These are phyloP conservation scores for Bonia amplexicaulis DNA, from an alignment of 176 grass and related monocot species.

Conservation along the genomic window DNA sequence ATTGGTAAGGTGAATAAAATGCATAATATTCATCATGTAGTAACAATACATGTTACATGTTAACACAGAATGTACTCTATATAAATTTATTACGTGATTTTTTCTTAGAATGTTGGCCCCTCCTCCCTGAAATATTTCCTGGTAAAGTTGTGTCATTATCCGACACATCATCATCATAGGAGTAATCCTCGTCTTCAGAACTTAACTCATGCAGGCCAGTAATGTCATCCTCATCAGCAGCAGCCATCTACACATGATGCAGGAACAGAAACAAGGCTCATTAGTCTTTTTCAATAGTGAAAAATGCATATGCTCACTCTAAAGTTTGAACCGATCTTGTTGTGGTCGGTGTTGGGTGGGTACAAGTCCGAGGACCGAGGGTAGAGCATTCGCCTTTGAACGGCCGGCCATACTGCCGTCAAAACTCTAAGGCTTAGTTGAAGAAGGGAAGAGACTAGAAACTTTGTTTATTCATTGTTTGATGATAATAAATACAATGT, in stretches of 20 bases:
- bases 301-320: conserved; percentile 25
- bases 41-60: conserved; percentile 5
- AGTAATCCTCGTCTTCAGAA: conserved; percentile 95
- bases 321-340: background rate
- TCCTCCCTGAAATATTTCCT: conserved; percentile 51
- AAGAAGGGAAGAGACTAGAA: too few relatives aligned
- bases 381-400: too few relatives aligned
- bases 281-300: conserved; percentile 1
- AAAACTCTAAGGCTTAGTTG: too few relatives aligned
- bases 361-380: too few relatives aligned
- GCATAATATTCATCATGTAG: conserved; percentile 19
- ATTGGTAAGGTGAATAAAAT: conserved; percentile 24
- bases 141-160: conserved; percentile 68
- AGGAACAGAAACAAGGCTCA: conserved; percentile 5
- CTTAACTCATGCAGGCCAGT: conserved; percentile 68
- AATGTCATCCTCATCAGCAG: conserved; percentile 82
- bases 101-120: conserved; percentile 74
- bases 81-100: conserved; percentile 63
- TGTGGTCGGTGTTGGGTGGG: too few relatives aligned
- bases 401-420: too few relatives aligned
- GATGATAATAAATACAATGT: too few relatives aligned
- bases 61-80: conserved; percentile 5
- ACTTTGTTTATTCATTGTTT: too few relatives aligned
- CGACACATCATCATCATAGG: conserved; percentile 71
- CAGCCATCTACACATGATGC: conserved; percentile 60